phyloP scores from a whole-genome alignment of 805 yeast genomes.

The Candida bentonensis region DNA sequence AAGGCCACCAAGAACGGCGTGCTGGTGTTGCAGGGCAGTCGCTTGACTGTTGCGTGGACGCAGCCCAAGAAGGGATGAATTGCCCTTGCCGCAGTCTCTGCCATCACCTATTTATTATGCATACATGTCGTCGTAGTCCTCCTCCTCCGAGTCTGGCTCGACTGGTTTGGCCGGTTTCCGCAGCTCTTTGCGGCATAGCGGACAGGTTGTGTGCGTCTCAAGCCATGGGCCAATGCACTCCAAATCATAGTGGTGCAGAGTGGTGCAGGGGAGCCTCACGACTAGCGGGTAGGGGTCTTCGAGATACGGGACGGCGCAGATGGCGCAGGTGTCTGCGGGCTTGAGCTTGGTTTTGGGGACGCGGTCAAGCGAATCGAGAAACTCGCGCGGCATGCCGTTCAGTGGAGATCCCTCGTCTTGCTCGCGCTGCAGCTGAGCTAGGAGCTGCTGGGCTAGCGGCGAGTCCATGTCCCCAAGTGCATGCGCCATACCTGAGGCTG shows the following conservation, averaged over 20 bases:
- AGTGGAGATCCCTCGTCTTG: constrained; percentile 2
- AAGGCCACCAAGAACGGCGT: constrained; percentile 9
- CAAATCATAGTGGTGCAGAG: constrained; percentile 63
- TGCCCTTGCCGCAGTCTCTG: too few relatives aligned
- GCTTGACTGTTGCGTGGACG: constrained; percentile 19
- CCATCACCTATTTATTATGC: constrained; percentile 28
- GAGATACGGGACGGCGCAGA: constrained; percentile 60
- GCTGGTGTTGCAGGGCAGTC: constrained; percentile 17
- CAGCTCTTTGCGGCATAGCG: constrained; percentile 70
- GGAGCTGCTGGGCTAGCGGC: constrained; percentile 7
- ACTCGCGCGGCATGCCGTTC: constrained; percentile 51
- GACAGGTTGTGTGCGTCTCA: constrained; percentile 46
- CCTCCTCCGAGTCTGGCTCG: constrained; percentile 50
- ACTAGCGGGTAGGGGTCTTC: constrained; percentile 70
- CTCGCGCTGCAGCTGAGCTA: constrained; percentile 4
- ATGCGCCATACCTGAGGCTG: constrained; percentile 1
- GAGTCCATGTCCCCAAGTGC: constrained; percentile 7
- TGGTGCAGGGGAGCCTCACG: constrained; percentile 57
- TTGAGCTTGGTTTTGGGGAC: constrained; percentile 33
- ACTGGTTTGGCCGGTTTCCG: constrained; percentile 27
- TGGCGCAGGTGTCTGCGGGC: constrained; percentile 56
- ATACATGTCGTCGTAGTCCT: constrained; percentile 62
- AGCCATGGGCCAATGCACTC: constrained; percentile 92
- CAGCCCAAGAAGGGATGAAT: constrained; percentile 13
- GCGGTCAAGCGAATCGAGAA: constrained; percentile 65